phyloP scores from a whole-genome alignment of 371 early-diverging fungal species.

The Syncephalis fuscata region DNA sequence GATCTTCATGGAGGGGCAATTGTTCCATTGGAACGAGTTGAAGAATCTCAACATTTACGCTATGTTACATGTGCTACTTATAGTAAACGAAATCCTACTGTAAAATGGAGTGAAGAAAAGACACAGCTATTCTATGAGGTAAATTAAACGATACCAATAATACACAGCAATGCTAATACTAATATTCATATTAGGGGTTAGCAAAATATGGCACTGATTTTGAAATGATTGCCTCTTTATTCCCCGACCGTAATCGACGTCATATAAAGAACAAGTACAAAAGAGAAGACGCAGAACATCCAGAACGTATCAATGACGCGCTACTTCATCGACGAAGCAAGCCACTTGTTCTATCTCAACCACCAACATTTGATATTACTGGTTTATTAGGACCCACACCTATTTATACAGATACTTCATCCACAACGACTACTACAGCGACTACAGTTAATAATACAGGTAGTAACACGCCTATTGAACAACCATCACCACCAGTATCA shows the following conservation, averaged over 20 bases:
- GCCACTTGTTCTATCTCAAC: no score
- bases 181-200: slow-evolving; percentile 16
- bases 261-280: slow-evolving; percentile 40
- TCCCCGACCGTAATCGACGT: slow-evolving; percentile 25
- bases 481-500: no score
- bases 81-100: slow-evolving; percentile 12
- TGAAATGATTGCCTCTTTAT: slow-evolving; percentile 25
- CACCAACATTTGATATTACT: no score
- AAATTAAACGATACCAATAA: no score
- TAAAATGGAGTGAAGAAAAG: slow-evolving; percentile 24
- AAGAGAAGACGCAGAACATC: slow-evolving; percentile 27
- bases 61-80: slow-evolving; percentile 28
- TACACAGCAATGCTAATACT: no score
- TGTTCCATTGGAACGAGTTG: slow-evolving; percentile 24
- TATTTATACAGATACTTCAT: no score
- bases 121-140: slow-evolving; percentile 38
- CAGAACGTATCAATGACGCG: slow-evolving; percentile 22
- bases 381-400: no score
- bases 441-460: no score
- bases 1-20: slow-evolving; percentile 1
- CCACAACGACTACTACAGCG: no score
- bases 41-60: slow-evolving; percentile 24
- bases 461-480: no score
- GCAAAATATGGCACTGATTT: slow-evolving; percentile 48
- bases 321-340: slow-evolving; percentile 6